Percentiles rank a stretch among this genome's conserved stretches.
phyloP scores from a whole-genome alignment of 2,329 filamentous ascomycete genomes.

The Nannizzia gypsea region DNA sequence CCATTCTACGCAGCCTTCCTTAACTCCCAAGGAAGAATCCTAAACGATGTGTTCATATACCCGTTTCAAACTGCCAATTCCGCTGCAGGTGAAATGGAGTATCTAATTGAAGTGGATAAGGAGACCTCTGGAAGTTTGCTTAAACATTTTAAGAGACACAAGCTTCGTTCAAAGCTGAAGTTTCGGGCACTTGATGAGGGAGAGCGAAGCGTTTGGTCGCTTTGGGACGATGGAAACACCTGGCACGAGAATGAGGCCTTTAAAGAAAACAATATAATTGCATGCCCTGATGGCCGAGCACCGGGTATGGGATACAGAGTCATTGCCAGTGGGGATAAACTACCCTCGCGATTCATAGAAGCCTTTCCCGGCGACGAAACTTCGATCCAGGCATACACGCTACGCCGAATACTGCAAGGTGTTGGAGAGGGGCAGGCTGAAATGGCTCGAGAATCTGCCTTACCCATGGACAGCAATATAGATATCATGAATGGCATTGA shows the following conservation, averaged over 20 bases:
- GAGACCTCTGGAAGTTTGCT: constrained; percentile 50
- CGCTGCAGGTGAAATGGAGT: constrained; percentile 33
- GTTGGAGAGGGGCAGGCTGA: constrained; percentile 77
- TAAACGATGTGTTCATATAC: constrained; percentile 88
- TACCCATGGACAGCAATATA: constrained; percentile 83
- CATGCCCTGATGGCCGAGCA: constrained; percentile 30
- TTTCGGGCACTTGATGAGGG: constrained; percentile 53
- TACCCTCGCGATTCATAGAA: constrained; percentile 20
- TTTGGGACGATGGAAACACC: constrained; percentile 51
- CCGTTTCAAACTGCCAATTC: constrained; percentile 36
- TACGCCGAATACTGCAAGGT: constrained; percentile 67
- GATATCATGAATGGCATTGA: constrained; percentile 78
- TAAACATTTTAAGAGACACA: constrained; percentile 72
- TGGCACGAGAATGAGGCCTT: constrained; percentile 4
- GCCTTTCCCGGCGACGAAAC: constrained; percentile 37
- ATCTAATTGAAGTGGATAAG: constrained; percentile 74
- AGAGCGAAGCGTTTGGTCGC: constrained; percentile 59
- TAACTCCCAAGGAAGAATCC: constrained; percentile 68
- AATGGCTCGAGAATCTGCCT: constrained; percentile 55
- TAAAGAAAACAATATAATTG: constrained; percentile 12
- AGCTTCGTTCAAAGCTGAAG: constrained; percentile 66
- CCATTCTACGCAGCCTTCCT: constrained; percentile 76
- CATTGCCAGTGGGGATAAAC: constrained; percentile 26
- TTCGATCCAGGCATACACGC: constrained; percentile 52
- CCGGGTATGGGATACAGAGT: constrained; percentile 31